phyloP scores from a whole-genome alignment of 1,139 yeast genomes.

The Candida sp. region DNA sequence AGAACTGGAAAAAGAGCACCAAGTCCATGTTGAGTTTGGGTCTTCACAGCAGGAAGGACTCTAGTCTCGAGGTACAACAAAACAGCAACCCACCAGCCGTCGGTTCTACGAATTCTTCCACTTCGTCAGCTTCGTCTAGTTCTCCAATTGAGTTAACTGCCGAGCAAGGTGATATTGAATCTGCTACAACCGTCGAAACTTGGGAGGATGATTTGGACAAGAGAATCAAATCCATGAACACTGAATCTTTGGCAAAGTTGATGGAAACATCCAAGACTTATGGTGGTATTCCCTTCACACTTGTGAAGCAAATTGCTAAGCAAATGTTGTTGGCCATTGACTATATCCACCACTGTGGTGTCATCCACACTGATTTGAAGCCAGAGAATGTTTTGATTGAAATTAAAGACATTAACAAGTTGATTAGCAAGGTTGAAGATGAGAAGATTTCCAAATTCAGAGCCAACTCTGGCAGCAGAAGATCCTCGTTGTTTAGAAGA shows the following conservation, averaged over 20 bases:
- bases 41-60: slow-evolving; percentile 16
- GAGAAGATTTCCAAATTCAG: slow-evolving; percentile 26
- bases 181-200: slow-evolving; percentile 10
- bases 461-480: slow-evolving; percentile 10
- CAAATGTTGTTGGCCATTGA: slow-evolving; percentile 44
- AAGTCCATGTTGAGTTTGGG: slow-evolving; percentile 31
- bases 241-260: slow-evolving; percentile 18
- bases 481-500: slow-evolving; percentile 9
- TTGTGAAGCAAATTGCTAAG: slow-evolving; percentile 41
- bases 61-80: not conserved
- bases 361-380: slow-evolving; percentile 49
- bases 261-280: slow-evolving; percentile 18
- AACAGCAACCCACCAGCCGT: not conserved
- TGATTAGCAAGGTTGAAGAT: slow-evolving; percentile 36
- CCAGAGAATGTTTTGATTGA: slow-evolving; percentile 49
- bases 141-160: slow-evolving; percentile 9
- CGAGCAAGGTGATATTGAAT: slow-evolving; percentile 12
- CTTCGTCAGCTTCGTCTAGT: slow-evolving; percentile 11
- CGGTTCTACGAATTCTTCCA: slow-evolving; percentile 6
- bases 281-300: slow-evolving; percentile 40
- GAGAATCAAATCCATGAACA: slow-evolving; percentile 15
- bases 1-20: slow-evolving; percentile 23
- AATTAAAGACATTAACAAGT: slow-evolving; percentile 40
- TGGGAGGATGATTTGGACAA: slow-evolving; percentile 12
- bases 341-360: slow-evolving; percentile 46